Percentiles rank a stretch among this genome's conserved stretches.
These are phyloP conservation scores for Iris pallida DNA, from an alignment of 116 monocot species.

Conservation along the genomic window DNA sequence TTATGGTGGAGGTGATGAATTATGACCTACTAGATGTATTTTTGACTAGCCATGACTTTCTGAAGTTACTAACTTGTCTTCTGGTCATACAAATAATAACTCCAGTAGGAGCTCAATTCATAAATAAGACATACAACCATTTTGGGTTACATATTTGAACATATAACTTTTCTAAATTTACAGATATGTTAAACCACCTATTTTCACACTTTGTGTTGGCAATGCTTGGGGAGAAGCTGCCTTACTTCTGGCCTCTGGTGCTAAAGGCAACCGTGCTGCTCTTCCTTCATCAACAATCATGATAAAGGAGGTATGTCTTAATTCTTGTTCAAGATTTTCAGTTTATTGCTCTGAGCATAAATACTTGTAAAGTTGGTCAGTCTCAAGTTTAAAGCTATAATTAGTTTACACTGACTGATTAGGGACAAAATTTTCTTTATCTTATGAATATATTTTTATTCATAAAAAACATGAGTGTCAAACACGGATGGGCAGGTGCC, in stretches of 20 bases:
- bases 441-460: no score
- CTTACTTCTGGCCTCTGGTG: constrained; percentile 86
- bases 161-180: background rate
- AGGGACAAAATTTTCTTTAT: no score
- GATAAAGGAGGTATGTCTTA: constrained; percentile 74
- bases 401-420: no score
- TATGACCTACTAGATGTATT: background rate
- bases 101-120: no score
- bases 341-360: no score
- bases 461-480: no score
- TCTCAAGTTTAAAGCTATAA: no score
- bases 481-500: no score
- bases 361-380: no score
- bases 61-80: background rate
- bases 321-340: background rate
- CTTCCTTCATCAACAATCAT: constrained; percentile 93
- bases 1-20: no score
- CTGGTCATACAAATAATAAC: no score
- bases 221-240: constrained; percentile 99
- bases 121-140: no score
- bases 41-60: background rate
- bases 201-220: constrained; percentile 93
- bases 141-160: background rate
- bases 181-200: constrained; percentile 79
- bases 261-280: constrained; percentile 87